A percentile compares a stretch with the other conserved stretches of the same genome.
phyloP scores from a whole-genome alignment of 2,329 filamentous ascomycete genomes.

The Cercospora nicotianae region DNA sequence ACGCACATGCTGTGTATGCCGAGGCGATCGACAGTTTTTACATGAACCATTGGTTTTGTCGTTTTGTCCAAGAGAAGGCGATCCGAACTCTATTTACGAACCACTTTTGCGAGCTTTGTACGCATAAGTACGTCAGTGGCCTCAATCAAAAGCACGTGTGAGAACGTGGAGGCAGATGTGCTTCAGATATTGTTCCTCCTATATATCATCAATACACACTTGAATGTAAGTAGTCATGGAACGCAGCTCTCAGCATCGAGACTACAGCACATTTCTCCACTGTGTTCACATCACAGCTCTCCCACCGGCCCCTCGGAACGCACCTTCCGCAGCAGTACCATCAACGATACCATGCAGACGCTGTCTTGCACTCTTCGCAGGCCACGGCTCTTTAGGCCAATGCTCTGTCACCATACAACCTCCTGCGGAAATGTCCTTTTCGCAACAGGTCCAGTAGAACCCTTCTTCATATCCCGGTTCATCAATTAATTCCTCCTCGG shows the following conservation, averaged over 20 bases:
- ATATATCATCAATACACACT: neutral
- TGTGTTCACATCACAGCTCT: neutral
- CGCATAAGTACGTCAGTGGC: constrained; percentile 1
- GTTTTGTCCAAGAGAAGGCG: neutral
- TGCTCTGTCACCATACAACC: too few relatives aligned
- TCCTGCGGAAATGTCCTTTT: too few relatives aligned
- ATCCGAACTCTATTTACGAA: constrained; percentile 8
- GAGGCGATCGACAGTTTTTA: constrained; percentile 17
- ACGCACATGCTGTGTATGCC: constrained; percentile 13
- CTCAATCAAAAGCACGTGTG: neutral
- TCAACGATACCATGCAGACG: too few relatives aligned
- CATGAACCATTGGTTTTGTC: constrained; percentile 2
- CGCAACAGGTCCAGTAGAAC: too few relatives aligned
- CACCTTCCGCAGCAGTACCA: neutral
- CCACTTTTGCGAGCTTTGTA: constrained; percentile 1
- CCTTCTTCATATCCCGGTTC: too few relatives aligned
- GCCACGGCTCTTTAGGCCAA: too few relatives aligned
- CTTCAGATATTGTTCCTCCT: neutral
- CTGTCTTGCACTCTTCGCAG: too few relatives aligned
- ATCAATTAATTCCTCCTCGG: too few relatives aligned
- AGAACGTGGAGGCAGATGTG: neutral
- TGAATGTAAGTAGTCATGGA: neutral
- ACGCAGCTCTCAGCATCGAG: neutral
- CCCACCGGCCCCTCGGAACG: constrained; percentile 3
- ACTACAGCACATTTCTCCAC: neutral